phyloP scores from a whole-genome alignment of 768 basidiomycete species.

The Termitomyces sp. region DNA sequence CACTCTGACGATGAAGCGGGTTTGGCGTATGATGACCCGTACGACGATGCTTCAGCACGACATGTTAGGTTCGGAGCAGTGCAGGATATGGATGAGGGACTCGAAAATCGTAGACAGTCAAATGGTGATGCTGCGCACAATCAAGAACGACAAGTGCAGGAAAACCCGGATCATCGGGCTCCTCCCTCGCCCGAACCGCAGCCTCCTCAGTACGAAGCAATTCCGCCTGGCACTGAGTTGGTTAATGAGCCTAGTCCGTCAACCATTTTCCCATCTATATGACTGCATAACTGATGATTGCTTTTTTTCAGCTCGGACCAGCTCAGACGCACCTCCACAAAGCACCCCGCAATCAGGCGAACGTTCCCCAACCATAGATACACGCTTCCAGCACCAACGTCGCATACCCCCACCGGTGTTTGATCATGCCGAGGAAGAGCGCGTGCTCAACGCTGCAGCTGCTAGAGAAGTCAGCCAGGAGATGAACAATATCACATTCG shows the following conservation, averaged over 20 bases:
- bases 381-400: conserved; percentile 15
- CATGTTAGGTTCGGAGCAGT: conserved; percentile 44
- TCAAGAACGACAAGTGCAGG: conserved; percentile 3
- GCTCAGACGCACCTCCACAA: not conserved
- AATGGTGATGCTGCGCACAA: not conserved
- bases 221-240: conserved; percentile 2
- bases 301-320: not conserved
- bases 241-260: conserved; percentile 1
- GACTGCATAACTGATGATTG: not conserved
- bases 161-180: not conserved
- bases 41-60: conserved; percentile 14
- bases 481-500: conserved; percentile 49
- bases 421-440: conserved; percentile 45
- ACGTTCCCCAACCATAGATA: conserved; percentile 6
- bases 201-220: conserved; percentile 12
- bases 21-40: conserved; percentile 32
- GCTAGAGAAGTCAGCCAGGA: conserved; percentile 67
- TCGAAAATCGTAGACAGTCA: conserved; percentile 21
- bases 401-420: conserved; percentile 37
- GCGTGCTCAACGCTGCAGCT: conserved; percentile 59
- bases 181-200: not conserved
- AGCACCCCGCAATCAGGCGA: not conserved
- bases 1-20: conserved; percentile 29
- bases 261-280: not conserved
- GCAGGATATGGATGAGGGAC: conserved; percentile 34